These are phyloP conservation scores for Chaetoscypha palmicola DNA, from an alignment of 2,329 filamentous ascomycete genomes.

Conservation along the genomic window DNA sequence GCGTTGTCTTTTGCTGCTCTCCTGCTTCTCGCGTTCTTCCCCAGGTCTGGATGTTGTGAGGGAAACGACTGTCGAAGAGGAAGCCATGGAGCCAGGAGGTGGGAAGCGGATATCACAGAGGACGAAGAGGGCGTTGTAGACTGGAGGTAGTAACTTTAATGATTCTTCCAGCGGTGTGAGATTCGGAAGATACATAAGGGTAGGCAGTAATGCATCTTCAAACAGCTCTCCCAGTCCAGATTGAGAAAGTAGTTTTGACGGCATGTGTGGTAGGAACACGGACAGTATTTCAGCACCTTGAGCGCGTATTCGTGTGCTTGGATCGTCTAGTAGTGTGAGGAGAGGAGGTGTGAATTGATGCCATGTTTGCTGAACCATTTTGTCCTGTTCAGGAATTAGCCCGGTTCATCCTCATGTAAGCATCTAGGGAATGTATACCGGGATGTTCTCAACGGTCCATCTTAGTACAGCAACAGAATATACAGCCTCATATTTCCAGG, in stretches of 20 bases:
- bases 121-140: constrained; percentile 59
- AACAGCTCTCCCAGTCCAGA: constrained; percentile 64
- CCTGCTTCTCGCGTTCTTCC: background rate
- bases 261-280: constrained; percentile 48
- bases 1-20: constrained; percentile 16
- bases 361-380: constrained; percentile 59
- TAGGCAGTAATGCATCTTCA: constrained; percentile 61
- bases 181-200: constrained; percentile 68
- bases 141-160: constrained; percentile 51
- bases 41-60: background rate
- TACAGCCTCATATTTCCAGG: constrained; percentile 52
- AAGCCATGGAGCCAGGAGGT: too few species aligned
- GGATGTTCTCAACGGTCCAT: constrained; percentile 51
- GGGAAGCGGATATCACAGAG: constrained; percentile 37
- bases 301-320: constrained; percentile 44
- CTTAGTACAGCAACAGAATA: constrained; percentile 48
- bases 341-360: constrained; percentile 63
- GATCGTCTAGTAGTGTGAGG: constrained; percentile 61
- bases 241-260: constrained; percentile 44
- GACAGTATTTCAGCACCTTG: constrained; percentile 49
- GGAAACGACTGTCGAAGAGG: background rate
- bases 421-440: constrained; percentile 35
- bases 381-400: too few species aligned
- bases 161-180: constrained; percentile 71
- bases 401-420: background rate